Evolutionary conservation across 2,329 filamentous ascomycete species (phyloP).

Genomic region (Trichoderma atrobrunneum): DNA sequence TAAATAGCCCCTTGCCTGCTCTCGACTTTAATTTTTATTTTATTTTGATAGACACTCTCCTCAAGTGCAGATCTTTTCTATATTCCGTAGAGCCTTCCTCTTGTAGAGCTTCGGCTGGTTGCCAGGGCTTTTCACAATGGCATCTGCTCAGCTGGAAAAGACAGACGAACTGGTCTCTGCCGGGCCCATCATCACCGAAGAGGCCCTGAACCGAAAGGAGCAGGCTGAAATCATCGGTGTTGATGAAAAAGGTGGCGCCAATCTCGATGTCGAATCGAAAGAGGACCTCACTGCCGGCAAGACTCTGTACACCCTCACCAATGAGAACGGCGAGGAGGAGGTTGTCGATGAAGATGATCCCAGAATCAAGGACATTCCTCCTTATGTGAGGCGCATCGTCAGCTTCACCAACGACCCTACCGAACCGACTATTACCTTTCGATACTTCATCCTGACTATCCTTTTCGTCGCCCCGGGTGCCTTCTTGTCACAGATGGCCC

Average conservation of each 20-base stretch:
- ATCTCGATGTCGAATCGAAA: slow-evolving; percentile 19
- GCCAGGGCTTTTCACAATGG: slow-evolving; percentile 1
- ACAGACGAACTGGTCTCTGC: neutral
- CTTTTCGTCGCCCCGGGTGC: slow-evolving; percentile 57
- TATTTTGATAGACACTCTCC: neutral
- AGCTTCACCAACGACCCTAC: slow-evolving; percentile 56
- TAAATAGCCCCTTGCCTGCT: slow-evolving; percentile 7
- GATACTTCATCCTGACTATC: slow-evolving; percentile 55
- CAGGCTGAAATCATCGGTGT: slow-evolving; percentile 15
- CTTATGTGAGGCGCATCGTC: slow-evolving; percentile 51
- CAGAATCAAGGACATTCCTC: slow-evolving; percentile 51
- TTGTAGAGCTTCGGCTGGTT: slow-evolving; percentile 1
- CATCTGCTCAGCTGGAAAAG: slow-evolving; percentile 13
- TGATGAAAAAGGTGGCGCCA: slow-evolving; percentile 18
- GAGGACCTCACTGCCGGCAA: slow-evolving; percentile 10
- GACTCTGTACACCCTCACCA: slow-evolving; percentile 22
- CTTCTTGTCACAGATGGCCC: slow-evolving; percentile 55
- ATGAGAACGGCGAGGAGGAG: slow-evolving; percentile 28
- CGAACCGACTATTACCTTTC: slow-evolving; percentile 56
- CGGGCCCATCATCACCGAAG: neutral
- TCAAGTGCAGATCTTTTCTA: neutral
- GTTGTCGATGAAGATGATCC: slow-evolving; percentile 46
- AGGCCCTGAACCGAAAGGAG: neutral
- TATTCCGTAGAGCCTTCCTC: neutral
- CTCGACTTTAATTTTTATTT: neutral